Base-by-base conservation (phyloP, 2,329 filamentous ascomycete species). In the Fusarium sp. region DNA sequence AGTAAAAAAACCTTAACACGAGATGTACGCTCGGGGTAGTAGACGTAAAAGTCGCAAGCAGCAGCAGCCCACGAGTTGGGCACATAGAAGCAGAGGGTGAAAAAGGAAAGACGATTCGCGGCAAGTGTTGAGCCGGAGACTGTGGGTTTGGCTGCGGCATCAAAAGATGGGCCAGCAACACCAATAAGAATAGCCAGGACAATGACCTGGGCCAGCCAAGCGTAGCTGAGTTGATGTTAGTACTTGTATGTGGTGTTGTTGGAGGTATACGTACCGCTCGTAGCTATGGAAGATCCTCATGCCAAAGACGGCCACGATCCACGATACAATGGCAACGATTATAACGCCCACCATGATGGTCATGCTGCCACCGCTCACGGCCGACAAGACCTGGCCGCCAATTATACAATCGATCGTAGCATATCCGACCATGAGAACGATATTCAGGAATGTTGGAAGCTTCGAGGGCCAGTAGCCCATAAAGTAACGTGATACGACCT, bases 41-140 rank as follows among this genome's bases (percentile, higher is more conserved):
- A 93, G 46, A 92, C 89, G 22, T 89, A 92, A 74, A 93, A 94
- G 72, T 94, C 91, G 8, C 90, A 88, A 0, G 91, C 90, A 58
- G 88, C 91, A 7, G 84, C 84, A 1, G 88, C 87, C 91, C 91
- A 95, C 1, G 72, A 74, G 34, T 74, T 74, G 19, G 74, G 72
- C 5, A 73, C 64, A 22, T 87, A 87, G 11, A 90, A 78, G 64
- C 85, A 90, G 42, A 92, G 78, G 10, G 85, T 88, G 74, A 92
- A 89, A 74, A 91, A 92, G 5, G 87, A 89, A 29, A 92, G 77
- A 7, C 73, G 72, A 10, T 67, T 69, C 7, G 53, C 91, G 85
- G 2, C 90, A 88, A 15, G 88, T 83, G 71, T 90, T 89, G 35
- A 89, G 85, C 73, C 86, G 89, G 61, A 55, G 0, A 70, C 71